phyloP scores from a whole-genome alignment of 495 filamentous ascomycete species.

The Aspergillus egyptiacus region DNA sequence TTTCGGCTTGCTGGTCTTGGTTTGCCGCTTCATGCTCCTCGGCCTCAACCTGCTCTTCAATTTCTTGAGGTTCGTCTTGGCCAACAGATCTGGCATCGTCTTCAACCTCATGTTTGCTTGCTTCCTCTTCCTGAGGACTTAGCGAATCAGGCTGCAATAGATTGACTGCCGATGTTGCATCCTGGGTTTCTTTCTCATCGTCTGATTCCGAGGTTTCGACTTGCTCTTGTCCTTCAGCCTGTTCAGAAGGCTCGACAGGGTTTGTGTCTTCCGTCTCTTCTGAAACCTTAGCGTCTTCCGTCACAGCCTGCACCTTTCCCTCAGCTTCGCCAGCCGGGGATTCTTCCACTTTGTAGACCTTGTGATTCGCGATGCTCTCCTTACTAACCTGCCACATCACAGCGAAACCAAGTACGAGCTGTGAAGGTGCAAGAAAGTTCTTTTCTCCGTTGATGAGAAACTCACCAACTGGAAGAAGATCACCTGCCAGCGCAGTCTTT shows the following conservation, averaged over 20 bases:
- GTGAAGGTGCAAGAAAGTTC: conserved; percentile 84
- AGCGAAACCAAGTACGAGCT: conserved; percentile 79
- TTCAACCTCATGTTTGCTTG: conserved; percentile 21
- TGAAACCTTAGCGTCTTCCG: background rate
- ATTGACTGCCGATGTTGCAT: conserved; percentile 21
- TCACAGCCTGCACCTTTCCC: background rate
- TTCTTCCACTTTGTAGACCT: conserved; percentile 48
- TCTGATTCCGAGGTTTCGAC: conserved; percentile 20
- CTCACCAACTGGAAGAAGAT: conserved; percentile 65
- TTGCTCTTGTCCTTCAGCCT: conserved; percentile 13
- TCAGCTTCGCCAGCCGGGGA: conserved; percentile 9
- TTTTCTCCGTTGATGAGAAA: conserved; percentile 82
- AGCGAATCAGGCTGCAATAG: conserved; percentile 28
- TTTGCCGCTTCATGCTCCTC: conserved; percentile 19
- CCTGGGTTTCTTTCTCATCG: conserved; percentile 26
- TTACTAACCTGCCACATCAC: conserved; percentile 86
- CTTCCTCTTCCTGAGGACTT: conserved; percentile 28
- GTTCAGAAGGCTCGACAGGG: conserved; percentile 6
- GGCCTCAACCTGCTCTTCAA: conserved; percentile 21
- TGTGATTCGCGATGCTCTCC: conserved; percentile 74
- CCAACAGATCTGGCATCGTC: conserved; percentile 28
- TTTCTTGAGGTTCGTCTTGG: conserved; percentile 23
- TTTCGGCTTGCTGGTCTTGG: conserved; percentile 13
- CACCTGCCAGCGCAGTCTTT: conserved; percentile 72
- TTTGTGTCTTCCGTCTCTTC: conserved; percentile 1